phyloP scores from a whole-genome alignment of 2,329 filamentous ascomycete species.

The Kalaharituber pfeilii region DNA sequence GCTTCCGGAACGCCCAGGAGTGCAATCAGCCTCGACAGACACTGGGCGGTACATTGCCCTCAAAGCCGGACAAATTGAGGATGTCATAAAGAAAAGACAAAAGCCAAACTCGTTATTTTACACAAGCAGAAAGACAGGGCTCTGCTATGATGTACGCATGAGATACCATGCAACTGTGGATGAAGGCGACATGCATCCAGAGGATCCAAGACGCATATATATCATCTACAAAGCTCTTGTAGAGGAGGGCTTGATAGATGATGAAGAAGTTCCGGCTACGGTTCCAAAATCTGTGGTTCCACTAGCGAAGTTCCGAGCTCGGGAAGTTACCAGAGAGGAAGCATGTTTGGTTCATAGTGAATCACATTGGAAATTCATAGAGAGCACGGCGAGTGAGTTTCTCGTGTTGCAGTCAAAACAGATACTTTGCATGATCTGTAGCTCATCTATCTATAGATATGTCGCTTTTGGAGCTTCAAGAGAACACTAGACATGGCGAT shows the following conservation, averaged over 20 bases:
- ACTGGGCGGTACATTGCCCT: not conserved
- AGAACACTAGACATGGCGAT: constrained; percentile 50
- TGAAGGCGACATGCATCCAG: constrained; percentile 66
- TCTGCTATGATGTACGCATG: constrained; percentile 90
- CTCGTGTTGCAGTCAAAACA: no score
- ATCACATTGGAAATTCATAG: constrained; percentile 66
- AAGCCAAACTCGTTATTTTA: constrained; percentile 28
- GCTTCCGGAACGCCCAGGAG: not conserved
- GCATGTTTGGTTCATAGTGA: constrained; percentile 61
- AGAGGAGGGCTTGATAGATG: constrained; percentile 58
- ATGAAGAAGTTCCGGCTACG: constrained; percentile 17
- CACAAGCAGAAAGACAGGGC: constrained; percentile 41
- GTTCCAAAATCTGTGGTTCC: constrained; percentile 27
- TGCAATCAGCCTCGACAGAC: not conserved
- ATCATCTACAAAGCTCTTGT: constrained; percentile 84
- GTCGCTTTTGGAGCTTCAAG: constrained; percentile 41
- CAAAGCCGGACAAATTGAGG: not conserved
- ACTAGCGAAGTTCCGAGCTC: constrained; percentile 54
- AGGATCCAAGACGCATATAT: constrained; percentile 82
- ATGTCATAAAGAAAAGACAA: not conserved
- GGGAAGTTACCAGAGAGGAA: constrained; percentile 61
- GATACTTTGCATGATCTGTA: constrained; percentile 8
- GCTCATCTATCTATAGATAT: not conserved
- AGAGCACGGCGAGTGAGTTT: constrained; percentile 33
- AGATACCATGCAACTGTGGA: constrained; percentile 66